phyloP scores from a whole-genome alignment of 495 filamentous ascomycete species.

The Lasiosphaeriaceae sp. region DNA sequence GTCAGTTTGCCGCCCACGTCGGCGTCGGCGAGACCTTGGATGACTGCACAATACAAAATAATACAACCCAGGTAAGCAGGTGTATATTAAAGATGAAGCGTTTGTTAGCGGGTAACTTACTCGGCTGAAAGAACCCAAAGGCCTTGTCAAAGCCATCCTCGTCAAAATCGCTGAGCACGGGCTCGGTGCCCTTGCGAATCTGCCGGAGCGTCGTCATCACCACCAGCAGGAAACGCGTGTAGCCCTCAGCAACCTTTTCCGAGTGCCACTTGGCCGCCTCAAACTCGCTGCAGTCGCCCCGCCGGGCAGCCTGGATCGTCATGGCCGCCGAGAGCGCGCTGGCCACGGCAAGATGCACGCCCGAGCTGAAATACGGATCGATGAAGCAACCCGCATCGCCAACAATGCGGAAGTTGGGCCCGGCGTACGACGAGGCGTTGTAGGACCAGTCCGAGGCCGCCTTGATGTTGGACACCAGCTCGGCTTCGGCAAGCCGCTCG shows the following conservation, averaged over 20 bases:
- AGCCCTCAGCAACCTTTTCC: constrained; percentile 41
- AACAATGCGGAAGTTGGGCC: constrained; percentile 34
- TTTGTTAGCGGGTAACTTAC: no score
- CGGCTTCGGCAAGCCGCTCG: constrained; percentile 25
- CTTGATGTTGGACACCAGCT: constrained; percentile 29
- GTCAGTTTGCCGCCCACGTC: constrained; percentile 23
- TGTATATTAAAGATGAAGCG: neutral
- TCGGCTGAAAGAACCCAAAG: constrained; percentile 40
- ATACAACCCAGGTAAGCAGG: neutral
- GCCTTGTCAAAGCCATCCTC: constrained; percentile 45
- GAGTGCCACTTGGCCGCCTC: constrained; percentile 45
- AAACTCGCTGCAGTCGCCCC: constrained; percentile 36
- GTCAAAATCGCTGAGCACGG: constrained; percentile 31
- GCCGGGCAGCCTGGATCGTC: constrained; percentile 26
- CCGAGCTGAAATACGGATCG: constrained; percentile 44
- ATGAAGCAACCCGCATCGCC: constrained; percentile 46
- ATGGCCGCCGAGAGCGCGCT: constrained; percentile 44
- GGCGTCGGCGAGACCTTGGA: constrained; percentile 38
- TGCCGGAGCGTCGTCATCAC: constrained; percentile 44
- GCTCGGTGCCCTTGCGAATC: constrained; percentile 36
- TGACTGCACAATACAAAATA: constrained; percentile 23
- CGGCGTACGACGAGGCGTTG: constrained; percentile 32
- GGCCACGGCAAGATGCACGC: constrained; percentile 46
- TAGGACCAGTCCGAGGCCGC: constrained; percentile 43
- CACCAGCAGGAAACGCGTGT: constrained; percentile 49